Conservation (phyloP, 2,329 filamentous ascomycete genomes). For the Trichoderma polysporum region DNA sequence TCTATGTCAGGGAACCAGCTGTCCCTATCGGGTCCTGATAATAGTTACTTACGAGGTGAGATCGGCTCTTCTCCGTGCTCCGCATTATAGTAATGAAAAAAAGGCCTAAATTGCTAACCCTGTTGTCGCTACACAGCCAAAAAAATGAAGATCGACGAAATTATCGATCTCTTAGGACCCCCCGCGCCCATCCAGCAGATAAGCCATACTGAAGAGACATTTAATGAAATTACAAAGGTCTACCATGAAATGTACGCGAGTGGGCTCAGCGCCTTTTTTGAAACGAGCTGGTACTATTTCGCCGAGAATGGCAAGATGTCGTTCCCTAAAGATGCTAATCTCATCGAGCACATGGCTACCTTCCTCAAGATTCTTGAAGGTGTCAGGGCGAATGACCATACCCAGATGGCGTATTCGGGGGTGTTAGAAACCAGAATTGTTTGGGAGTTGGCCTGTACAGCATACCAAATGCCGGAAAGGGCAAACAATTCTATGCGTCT, state of each 20-base stretch:
- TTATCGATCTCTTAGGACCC: slow-evolving; percentile 63
- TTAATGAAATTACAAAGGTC: slow-evolving; percentile 68
- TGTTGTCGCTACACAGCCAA: slow-evolving; percentile 31
- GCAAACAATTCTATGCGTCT: slow-evolving; percentile 36
- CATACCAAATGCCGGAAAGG: slow-evolving; percentile 40
- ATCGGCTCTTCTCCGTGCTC: slow-evolving; percentile 32
- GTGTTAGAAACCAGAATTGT: slow-evolving; percentile 58
- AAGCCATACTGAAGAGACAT: slow-evolving; percentile 49
- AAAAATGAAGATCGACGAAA: slow-evolving; percentile 71
- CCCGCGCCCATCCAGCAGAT: slow-evolving; percentile 56
- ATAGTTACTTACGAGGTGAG: slow-evolving; percentile 50
- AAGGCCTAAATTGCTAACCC: slow-evolving; percentile 25
- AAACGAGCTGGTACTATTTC: slow-evolving; percentile 77
- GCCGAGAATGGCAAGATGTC: slow-evolving; percentile 45
- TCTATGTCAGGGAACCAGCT: slow-evolving; percentile 32
- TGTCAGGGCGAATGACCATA: slow-evolving; percentile 49
- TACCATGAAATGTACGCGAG: slow-evolving; percentile 76
- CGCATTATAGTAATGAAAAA: neutral
- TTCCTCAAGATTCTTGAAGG: slow-evolving; percentile 58
- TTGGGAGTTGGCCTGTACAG: slow-evolving; percentile 58
- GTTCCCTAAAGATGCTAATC: slow-evolving; percentile 52
- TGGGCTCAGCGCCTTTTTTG: slow-evolving; percentile 73
- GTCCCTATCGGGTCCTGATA: slow-evolving; percentile 27
- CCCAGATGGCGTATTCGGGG: slow-evolving; percentile 53
- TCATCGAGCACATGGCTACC: slow-evolving; percentile 66